Evolutionary conservation across 2,329 filamentous ascomycete species (phyloP).

Genomic region (Macroventuria anomochaeta): DNA sequence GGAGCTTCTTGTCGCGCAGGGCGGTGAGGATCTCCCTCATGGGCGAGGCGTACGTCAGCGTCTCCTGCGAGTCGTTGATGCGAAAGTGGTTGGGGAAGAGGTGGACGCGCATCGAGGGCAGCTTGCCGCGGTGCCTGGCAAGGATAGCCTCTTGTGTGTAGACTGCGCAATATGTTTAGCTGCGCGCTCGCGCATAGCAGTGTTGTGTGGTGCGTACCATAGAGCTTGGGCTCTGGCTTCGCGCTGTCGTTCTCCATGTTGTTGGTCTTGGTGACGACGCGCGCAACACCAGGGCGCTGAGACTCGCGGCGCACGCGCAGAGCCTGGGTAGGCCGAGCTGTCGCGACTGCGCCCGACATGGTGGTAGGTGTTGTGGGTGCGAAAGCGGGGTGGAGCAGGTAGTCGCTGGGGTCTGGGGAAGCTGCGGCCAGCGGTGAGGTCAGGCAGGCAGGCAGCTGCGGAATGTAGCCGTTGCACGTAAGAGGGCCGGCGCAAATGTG

Average conservation of each 20-base stretch:
- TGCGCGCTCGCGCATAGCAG: background rate
- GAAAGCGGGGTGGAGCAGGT: conserved; percentile 8
- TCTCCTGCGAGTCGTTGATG: conserved; percentile 89
- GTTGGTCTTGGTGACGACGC: conserved; percentile 32
- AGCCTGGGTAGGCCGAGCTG: conserved; percentile 49
- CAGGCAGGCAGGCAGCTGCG: conserved; percentile 2
- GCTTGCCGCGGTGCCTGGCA: conserved; percentile 74
- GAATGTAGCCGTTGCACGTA: background rate
- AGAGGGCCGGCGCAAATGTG: conserved; percentile 14
- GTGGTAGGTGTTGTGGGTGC: conserved; percentile 9
- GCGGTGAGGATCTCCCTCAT: conserved; percentile 86
- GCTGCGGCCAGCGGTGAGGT: conserved; percentile 17
- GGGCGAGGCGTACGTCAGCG: conserved; percentile 88
- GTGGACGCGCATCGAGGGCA: conserved; percentile 86
- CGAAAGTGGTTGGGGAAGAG: conserved; percentile 81
- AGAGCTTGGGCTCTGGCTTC: conserved; percentile 42
- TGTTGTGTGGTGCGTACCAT: conserved; percentile 27
- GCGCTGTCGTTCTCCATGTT: conserved; percentile 38
- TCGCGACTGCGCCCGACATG: conserved; percentile 45
- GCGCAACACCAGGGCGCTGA: conserved; percentile 49
- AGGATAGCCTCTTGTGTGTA: conserved; percentile 79
- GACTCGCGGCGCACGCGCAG: conserved; percentile 53
- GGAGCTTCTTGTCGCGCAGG: conserved; percentile 75
- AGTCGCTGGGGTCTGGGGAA: conserved; percentile 15
- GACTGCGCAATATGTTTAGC: conserved; percentile 57